Evolutionary conservation across 345 rosid genomes (phyloP), one percentile per base, ranked within the genome.

Genomic region (Rhodomyrtus tomentosa): DNA sequence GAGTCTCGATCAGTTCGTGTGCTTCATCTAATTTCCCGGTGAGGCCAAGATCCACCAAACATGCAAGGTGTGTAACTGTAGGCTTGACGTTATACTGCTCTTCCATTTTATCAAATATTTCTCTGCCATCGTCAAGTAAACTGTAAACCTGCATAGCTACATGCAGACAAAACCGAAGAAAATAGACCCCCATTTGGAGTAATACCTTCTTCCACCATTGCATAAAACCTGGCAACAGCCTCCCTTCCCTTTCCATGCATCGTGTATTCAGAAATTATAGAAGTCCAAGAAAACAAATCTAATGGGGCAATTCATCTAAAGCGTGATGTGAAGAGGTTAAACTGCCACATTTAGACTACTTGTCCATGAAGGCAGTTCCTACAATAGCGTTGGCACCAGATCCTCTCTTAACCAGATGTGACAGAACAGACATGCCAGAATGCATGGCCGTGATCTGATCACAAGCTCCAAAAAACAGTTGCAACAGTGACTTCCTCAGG

Each of bases 141-240:
- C 89, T 83, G 84, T 86, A 89, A 76, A 49, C 89, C 84, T 14
- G 88, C 74, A 62, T 85, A 88, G 85, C 90, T 87, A 81, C 88
- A 89, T 50, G 90, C 85, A 49, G 89, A 89, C 85, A 89, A 54
- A 79, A 87, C 85, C 9, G 88, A 87, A 81, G 86, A 85, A 49
- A 87, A 45, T 81, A 84, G 86, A 74, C 52, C 90, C 22, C 54
- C 86, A 54, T 87, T 88, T n/a, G 85, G 89, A 36, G 27, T 40
- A 25, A 89, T 55, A 24, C 79, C 76, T 38, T 55, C 68, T 72
- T 58, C 50, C 7, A 82, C 18, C 89, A 87, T 80, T 82, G 85
- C 86, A 86, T 81, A 53, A 81, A 87, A 82, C 68, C 83, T 62
- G 48, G 86, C 73, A 59, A 86, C 21, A 42, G 88, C 87, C 20